Base-by-base conservation (phyloP, 2,329 filamentous ascomycete species). In the Didymella lethalis region DNA sequence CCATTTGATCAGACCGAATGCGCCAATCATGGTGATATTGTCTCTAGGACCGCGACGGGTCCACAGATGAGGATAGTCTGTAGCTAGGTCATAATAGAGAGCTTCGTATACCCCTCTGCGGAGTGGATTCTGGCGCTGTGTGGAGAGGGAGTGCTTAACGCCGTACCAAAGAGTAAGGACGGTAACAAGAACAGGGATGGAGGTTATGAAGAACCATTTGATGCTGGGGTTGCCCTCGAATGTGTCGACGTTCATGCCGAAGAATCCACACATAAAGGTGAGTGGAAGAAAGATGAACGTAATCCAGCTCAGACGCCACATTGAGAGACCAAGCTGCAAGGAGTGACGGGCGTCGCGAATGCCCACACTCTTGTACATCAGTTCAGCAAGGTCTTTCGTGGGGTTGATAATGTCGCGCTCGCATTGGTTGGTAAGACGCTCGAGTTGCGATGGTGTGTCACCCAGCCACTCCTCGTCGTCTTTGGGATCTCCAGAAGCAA, bases 271-370 rank as follows among this genome's bases (percentile, higher is more conserved):
- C 20, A 56, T 38, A 10, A 84, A 84, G 0, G 82, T 85, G 10
- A 84, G 70, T 0, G 83, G 85, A 72, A 91, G 87, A 69, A 92
- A 82, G 74, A 94, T 93, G 73, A 93, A 91, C 50, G 89, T 90
- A 16, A 88, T 90, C 50, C 87, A 88, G 45, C 86, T 85, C 16
- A 88, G 83, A 23, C 88, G 75, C 81, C 77, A 82, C 81, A 83
- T 83, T 64, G 74, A 78, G 4, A 81, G 69, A 5, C 81, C 80
- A 2, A 85, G 75, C 53, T 82, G 79, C 4, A 84, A 72, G 0
- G 78, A 81, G 54, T 82, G 79, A 2, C 81, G 75, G 2, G 81
- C 80, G 64, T 85, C 83, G 29, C 82, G 76, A 52, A 85, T 84
- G 3, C 79, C 82, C 5, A 85, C 82, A 10, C 77, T 80, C 62